phyloP scores from a whole-genome alignment of 331 rosid genomes.

The Phaseolus coccineus region DNA sequence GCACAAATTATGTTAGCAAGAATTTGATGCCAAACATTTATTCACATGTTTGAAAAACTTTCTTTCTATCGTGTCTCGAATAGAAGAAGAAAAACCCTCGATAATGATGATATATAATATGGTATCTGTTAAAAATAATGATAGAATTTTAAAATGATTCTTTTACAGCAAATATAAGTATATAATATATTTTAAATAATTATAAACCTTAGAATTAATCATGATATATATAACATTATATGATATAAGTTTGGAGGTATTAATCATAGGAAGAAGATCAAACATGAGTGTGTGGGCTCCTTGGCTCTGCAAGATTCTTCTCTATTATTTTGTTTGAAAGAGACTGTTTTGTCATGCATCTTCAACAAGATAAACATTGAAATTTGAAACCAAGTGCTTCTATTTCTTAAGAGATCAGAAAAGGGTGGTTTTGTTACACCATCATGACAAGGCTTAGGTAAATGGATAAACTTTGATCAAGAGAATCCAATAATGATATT shows the following conservation, averaged over 20 bases:
- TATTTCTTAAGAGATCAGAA: background rate
- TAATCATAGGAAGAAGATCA: background rate
- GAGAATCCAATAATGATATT: background rate
- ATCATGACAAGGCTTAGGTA: background rate
- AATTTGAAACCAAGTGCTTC: background rate
- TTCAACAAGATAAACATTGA: conserved; percentile 36
- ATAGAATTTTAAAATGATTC: too few species aligned
- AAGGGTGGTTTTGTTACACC: background rate
- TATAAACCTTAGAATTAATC: background rate
- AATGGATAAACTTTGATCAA: background rate
- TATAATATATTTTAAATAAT: too few species aligned
- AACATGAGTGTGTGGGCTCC: conserved; percentile 35
- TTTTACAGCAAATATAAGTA: too few species aligned
- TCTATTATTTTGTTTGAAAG: conserved; percentile 69
- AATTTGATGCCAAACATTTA: too few species aligned
- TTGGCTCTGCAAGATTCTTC: conserved; percentile 66
- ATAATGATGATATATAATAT: background rate
- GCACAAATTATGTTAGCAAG: too few species aligned
- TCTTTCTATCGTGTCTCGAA: too few species aligned
- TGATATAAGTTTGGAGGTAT: background rate
- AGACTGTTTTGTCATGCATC: conserved; percentile 57
- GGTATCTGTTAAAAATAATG: background rate
- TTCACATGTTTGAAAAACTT: too few species aligned
- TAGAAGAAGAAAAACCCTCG: too few species aligned
- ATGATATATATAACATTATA: background rate